These are phyloP conservation scores for Trichosporon asahii DNA, from an alignment of 1,284 basidiomycete species.

Conservation along the genomic window DNA sequence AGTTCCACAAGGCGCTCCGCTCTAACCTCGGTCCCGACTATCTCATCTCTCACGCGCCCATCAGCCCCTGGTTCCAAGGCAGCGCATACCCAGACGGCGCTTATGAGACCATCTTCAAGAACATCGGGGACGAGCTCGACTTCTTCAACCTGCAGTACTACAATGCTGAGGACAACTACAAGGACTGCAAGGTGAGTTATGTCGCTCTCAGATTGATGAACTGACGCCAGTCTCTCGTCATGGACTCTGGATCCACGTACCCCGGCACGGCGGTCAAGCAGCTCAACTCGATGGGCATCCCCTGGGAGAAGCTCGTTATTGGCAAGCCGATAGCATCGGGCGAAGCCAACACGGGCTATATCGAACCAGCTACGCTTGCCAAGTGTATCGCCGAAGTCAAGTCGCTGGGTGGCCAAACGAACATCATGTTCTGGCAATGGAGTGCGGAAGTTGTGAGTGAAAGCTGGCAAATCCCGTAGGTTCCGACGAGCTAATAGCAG, in stretches of 20 bases:
- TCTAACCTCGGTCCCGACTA: constrained; percentile 35
- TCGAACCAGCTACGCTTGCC: constrained; percentile 4
- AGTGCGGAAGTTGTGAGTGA: background rate
- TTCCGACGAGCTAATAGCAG: background rate
- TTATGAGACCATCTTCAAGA: constrained; percentile 38
- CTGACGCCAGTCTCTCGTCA: constrained; percentile 29
- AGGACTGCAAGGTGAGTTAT: background rate
- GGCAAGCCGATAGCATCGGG: constrained; percentile 42
- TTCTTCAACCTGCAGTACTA: constrained; percentile 52
- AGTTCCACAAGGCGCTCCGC: constrained; percentile 43
- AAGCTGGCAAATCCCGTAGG: too few relatives aligned
- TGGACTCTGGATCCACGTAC: constrained; percentile 24
- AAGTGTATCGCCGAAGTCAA: background rate
- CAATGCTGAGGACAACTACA: constrained; percentile 42
- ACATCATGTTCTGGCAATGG: constrained; percentile 54
- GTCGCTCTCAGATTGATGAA: background rate
- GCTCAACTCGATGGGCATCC: constrained; percentile 39
- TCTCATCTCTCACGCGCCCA: constrained; percentile 47
- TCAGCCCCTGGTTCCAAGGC: constrained; percentile 47
- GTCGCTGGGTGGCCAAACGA: constrained; percentile 46
- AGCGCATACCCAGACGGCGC: constrained; percentile 38
- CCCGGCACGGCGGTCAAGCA: constrained; percentile 40
- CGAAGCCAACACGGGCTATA: constrained; percentile 20
- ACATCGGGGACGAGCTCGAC: constrained; percentile 40
- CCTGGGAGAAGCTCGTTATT: constrained; percentile 48